Base-by-base conservation (phyloP, 768 basidiomycete genomes). In the Exidia glandulosa region DNA sequence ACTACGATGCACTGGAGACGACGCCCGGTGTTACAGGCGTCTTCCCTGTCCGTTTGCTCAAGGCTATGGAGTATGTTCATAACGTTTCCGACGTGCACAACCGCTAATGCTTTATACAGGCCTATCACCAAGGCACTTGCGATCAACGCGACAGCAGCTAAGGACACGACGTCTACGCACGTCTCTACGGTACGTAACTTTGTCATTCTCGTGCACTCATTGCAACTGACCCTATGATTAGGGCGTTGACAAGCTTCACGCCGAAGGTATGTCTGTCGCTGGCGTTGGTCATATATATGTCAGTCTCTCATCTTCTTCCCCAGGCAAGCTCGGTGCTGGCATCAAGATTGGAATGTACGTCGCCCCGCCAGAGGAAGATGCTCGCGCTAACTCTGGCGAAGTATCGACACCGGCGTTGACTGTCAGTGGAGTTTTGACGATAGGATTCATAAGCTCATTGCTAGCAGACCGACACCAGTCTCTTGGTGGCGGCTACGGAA, bases 211-310 rank as follows among this genome's bases (percentile, higher is more conserved):
- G 57, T 29, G 34, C 13, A 31, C 2, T 52, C 29, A 41, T 33
- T 50, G 33, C 50, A 4, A 37, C 19, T 19, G 41, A 25, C 56
- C 13, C 55, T 56, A 33, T 29, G 32, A 52, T 19, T 37, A 84
- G 81, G 81, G 83, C 23, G 85, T 86, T 2, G 81, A 86, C 64
- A 80, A 78, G 61, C 74, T 86, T n/a, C 86, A 88, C 66, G 81
- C 82, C 6, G 66, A 77, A 61, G 85, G 84, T 0, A 76, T 82
- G 64, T 75, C 75, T 32, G 87, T 87, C 14, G 76, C 76, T 36
- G 86, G 86, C 2, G 73, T 86, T 68, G 85, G 84, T n/a, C 64
- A 77, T 90, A 58, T 86, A 78, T 61, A 81, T 87, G 81, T 81
- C 59, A 68, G 80, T 63, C n/a, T 19, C 23, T 27, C 14, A 25